phyloP scores from a whole-genome alignment of 768 basidiomycete species.

The Russula compacta region DNA sequence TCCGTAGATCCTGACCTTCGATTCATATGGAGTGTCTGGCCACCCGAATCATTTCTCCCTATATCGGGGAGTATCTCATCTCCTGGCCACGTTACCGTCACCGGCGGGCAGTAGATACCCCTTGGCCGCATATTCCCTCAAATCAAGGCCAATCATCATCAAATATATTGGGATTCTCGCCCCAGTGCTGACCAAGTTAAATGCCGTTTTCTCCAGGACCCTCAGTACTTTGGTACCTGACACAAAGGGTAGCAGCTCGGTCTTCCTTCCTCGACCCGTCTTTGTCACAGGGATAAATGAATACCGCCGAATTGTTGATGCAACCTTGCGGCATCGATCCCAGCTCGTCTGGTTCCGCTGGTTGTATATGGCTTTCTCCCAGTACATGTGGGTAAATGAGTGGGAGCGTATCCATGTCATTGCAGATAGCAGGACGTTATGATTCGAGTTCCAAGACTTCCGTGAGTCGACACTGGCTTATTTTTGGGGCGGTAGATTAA shows the following conservation, averaged over 20 bases:
- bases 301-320: slow-evolving; percentile 49
- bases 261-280: slow-evolving; percentile 27
- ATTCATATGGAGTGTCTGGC: slow-evolving; percentile 61
- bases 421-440: background rate
- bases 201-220: slow-evolving; percentile 23
- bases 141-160: slow-evolving; percentile 42
- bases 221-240: slow-evolving; percentile 5
- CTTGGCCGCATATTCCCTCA: slow-evolving; percentile 45
- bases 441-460: background rate
- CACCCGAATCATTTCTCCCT: slow-evolving; percentile 85
- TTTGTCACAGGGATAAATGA: slow-evolving; percentile 50
- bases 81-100: slow-evolving; percentile 25
- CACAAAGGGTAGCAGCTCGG: background rate
- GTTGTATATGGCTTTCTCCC: slow-evolving; percentile 69
- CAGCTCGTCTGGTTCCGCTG: slow-evolving; percentile 89
- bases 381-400: slow-evolving; percentile 92
- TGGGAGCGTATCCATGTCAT: slow-evolving; percentile 48
- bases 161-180: slow-evolving; percentile 61
- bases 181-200: slow-evolving; percentile 41
- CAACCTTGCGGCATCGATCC: slow-evolving; percentile 64
- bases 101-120: slow-evolving; percentile 13
- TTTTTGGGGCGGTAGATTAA: background rate
- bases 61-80: slow-evolving; percentile 42
- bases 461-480: background rate
- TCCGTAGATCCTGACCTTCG: slow-evolving; percentile 77